Conservation (phyloP, 768 basidiomycete species). For the Bullera alba region DNA sequence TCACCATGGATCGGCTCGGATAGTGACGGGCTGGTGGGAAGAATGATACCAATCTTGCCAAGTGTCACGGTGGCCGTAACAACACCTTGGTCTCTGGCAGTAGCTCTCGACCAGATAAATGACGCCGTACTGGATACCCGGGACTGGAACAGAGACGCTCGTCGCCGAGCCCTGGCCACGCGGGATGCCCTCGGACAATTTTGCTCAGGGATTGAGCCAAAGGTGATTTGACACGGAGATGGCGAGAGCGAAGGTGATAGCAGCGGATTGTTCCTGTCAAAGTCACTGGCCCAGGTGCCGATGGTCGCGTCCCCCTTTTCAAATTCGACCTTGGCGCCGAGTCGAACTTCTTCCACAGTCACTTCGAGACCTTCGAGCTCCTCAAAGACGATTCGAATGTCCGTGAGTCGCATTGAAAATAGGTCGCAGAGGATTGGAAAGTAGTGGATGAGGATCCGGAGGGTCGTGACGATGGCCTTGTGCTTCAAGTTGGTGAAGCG, state of each 20-base stretch:
- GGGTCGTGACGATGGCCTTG: constrained; percentile 1
- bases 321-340: constrained; percentile 16
- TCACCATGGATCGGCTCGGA: constrained; percentile 2
- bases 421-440: constrained; percentile 16
- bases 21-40: constrained; percentile 1
- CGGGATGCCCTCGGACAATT: not conserved
- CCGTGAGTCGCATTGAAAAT: constrained; percentile 17
- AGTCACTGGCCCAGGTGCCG: not conserved
- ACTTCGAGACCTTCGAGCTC: constrained; percentile 15
- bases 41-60: constrained; percentile 17
- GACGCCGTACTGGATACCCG: constrained; percentile 17
- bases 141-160: constrained; percentile 14
- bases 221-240: not conserved
- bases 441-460: constrained; percentile 32
- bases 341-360: constrained; percentile 2
- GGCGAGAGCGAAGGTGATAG: not conserved
- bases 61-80: constrained; percentile 13
- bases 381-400: constrained; percentile 14
- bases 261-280: not conserved
- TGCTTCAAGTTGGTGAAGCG: not conserved
- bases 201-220: too few species aligned
- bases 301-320: constrained; percentile 1
- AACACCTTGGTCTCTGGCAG: constrained; percentile 28
- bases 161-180: constrained; percentile 11
- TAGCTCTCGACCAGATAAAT: constrained; percentile 24